phyloP scores from a whole-genome alignment of 2,329 filamentous ascomycete species.

The Phialophora verrucosa region DNA sequence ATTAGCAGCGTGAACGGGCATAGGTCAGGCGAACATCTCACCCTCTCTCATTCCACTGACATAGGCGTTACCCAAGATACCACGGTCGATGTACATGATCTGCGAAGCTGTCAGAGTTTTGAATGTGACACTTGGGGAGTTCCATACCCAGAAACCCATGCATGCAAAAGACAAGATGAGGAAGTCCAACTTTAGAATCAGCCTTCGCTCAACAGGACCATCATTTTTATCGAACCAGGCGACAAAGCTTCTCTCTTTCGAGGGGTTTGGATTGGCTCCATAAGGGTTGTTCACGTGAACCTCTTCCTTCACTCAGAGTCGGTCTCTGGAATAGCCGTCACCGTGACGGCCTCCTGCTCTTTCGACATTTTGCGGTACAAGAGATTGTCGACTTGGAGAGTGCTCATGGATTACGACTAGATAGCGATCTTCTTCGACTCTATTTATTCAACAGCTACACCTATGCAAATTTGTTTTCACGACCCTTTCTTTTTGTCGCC shows the following conservation, averaged over 20 bases:
- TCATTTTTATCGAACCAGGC: constrained; percentile 7
- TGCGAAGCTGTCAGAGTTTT: not conserved
- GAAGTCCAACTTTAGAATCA: constrained; percentile 57
- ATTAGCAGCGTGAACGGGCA: not conserved
- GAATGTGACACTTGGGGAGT: not conserved
- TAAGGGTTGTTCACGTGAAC: too few species aligned
- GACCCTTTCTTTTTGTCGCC: too few species aligned
- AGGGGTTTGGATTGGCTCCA: too few species aligned
- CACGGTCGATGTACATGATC: constrained; percentile 48
- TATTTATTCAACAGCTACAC: too few species aligned
- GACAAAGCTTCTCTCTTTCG: constrained; percentile 2
- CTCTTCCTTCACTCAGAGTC: too few species aligned
- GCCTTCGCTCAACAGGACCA: constrained; percentile 45
- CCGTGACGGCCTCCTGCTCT: too few species aligned
- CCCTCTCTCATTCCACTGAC: constrained; percentile 46
- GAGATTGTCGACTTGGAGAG: too few species aligned
- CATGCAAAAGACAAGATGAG: constrained; percentile 55
- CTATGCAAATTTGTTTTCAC: too few species aligned
- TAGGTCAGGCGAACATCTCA: not conserved
- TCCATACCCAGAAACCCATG: constrained; percentile 44
- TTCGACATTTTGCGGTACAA: too few species aligned
- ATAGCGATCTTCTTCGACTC: too few species aligned
- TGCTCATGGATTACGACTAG: too few species aligned
- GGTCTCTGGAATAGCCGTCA: too few species aligned
- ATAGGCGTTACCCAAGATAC: constrained; percentile 55